A percentile compares a stretch with the other conserved stretches of the same genome.
phyloP scores from a whole-genome alignment of 2,329 filamentous ascomycete genomes.

The Chaetomiaceae sp. region DNA sequence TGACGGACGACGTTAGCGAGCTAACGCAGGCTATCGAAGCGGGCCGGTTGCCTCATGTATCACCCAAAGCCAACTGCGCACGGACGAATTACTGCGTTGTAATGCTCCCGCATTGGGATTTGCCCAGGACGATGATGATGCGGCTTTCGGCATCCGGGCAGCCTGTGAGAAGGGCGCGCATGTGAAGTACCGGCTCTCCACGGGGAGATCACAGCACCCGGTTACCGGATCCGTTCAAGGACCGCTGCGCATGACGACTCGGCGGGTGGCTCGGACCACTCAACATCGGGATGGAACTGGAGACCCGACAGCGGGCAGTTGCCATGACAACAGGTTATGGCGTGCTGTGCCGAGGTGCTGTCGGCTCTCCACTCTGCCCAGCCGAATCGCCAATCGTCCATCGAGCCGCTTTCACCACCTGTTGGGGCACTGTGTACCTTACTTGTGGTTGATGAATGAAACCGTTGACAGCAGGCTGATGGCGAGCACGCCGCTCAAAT shows the following conservation, averaged over 20 bases:
- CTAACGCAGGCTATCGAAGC: no score
- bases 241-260: no score
- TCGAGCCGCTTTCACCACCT: neutral
- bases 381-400: neutral
- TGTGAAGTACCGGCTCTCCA: conserved; percentile 17
- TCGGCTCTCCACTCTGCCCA: conserved; percentile 12
- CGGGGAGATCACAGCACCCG: no score
- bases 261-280: conserved; percentile 1
- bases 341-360: conserved; percentile 11
- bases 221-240: no score
- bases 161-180: conserved; percentile 3
- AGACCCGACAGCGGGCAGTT: conserved; percentile 7
- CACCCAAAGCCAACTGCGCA: no score
- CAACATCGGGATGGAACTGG: no score
- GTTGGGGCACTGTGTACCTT: neutral
- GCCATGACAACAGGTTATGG: conserved; percentile 22
- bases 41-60: no score
- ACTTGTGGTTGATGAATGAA: no score
- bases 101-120: no score
- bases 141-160: neutral
- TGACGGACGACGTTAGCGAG: no score
- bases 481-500: neutral
- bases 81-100: no score
- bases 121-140: no score
- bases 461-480: neutral